Evolutionary conservation across 805 yeast species (phyloP), one percentile per base, ranked within the genome.

Genomic region (Wickerhamiella bombiphila): DNA sequence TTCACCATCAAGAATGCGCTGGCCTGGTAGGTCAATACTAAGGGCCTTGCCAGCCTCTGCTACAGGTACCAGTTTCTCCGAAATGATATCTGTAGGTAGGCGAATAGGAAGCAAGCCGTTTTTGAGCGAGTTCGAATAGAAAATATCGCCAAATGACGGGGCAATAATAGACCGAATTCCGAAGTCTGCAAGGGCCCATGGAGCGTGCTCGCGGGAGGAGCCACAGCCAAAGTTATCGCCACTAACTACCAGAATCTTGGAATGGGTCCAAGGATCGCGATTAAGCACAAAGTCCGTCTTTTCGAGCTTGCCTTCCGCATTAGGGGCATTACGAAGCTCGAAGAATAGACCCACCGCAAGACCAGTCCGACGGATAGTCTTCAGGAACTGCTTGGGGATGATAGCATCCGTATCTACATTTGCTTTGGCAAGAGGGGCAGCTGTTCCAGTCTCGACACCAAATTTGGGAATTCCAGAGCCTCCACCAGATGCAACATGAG

Each of bases 151-250:
- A 51, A 88, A 91, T 0, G 96, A 85, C 41, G 97, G 98, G 4
- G 97, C 97, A 59, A 91, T 86, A 55, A 91, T 80, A 46, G 88
- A 78, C 60, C 80, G 78, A 60, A 91, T 85, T 61, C 98, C 98
- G 54, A 91, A 91, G 63, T 91, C 98, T 54, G 85, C 86, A 49
- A 91, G 70, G 2, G 98, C 97, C 98, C 98, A 91, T 41, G 98
- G 97, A 24, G 98, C 98, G 55, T 91, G 98, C 62, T 91, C 98
- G 71, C 98, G 82, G 2, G 96, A 86, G 29, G 96, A 86, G 54
- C 98, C 98, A 67, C 98, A 91, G 49, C 98, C 98, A 57, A 91
- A 91, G 68, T 91, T 91, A 57, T 82, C 93, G 59, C 98, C 98
- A 31, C 93, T 75, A 42, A 85, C 94, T 49, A 88, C 78, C 48